Evolutionary conservation across 352 stramenopile species (phyloP), one percentile per base, ranked within the genome.

Genomic region (Peronospora tabacina): DNA sequence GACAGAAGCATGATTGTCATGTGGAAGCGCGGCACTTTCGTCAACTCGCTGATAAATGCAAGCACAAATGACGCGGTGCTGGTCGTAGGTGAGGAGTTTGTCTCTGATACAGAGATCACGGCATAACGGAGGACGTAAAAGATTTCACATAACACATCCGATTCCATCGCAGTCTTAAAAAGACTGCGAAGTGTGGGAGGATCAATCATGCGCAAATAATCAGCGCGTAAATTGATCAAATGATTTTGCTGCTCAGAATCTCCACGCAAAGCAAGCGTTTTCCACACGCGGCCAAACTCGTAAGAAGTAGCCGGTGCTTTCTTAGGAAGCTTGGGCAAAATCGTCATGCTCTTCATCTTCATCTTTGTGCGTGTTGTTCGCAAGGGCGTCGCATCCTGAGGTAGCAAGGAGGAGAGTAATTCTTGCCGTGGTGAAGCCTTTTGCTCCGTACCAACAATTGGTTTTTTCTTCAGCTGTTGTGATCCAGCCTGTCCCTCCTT

Each of bases 1-100:
- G 66, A 83, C n/a, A 94, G 42, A 13, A 94, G 81, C 78, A 91
- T 85, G 34, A 89, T 54, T 0, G 67, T 74, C 78, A 94, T 87
- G 53, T 68, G 70, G 52, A 94, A 90, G 22, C 83, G 75, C 0
- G 76, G 72, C 7, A 91, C 69, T 3, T 65, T 68, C 0, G 69
- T 49, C 17, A 91, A 47, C 15, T 72, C 35, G 0, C 39, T 38
- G 8, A 70, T 57, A 39, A 87, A 68, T 16, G 60, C 55, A 9
- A 76, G 20, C 19, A 67, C 58, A 29, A 85, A 75, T 6, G 22
- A 24, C 1, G 38, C 19, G 26, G 47, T 54, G 5, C 46, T 28
- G 10, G 53, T 44, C 13, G 19, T 0, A 2, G 30, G 41, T 20
- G 13, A 38, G 2, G n/a, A 8, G 7, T 38, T 11, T 12, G 19